A percentile compares a stretch with the other conserved stretches of the same genome.
These are phyloP conservation scores for Leishmania turanica DNA, from an alignment of 208 protist genomes.

Conservation along the genomic window DNA sequence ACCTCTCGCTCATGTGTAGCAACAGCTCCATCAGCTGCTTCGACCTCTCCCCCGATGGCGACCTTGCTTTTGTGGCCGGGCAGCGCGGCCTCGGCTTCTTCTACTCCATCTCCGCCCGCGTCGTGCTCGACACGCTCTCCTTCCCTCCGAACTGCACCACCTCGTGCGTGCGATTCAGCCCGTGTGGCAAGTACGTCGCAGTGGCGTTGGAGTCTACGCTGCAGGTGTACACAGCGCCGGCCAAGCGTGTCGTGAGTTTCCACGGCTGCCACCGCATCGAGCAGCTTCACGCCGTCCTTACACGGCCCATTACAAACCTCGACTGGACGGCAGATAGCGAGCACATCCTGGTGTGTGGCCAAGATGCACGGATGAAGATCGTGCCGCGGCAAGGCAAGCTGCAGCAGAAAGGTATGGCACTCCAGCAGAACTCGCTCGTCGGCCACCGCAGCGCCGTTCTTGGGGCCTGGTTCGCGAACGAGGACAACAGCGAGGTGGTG, in stretches of 20 bases:
- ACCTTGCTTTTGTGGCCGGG: constrained; percentile 79
- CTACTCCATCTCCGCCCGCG: constrained; percentile 81
- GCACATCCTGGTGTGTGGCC: constrained; percentile 83
- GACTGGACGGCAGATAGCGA: constrained; percentile 87
- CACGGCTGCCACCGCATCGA: constrained; percentile 89
- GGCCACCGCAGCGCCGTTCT: constrained; percentile 88
- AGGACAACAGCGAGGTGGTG: constrained; percentile 52
- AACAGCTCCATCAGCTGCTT: constrained; percentile 92
- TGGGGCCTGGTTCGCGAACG: constrained; percentile 86
- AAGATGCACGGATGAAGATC: constrained; percentile 91
- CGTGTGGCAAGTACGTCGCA: constrained; percentile 88
- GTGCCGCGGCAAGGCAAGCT: constrained; percentile 75
- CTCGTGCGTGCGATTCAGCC: constrained; percentile 79
- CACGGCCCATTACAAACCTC: constrained; percentile 77
- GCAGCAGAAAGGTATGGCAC: constrained; percentile 77
- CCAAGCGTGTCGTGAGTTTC: constrained; percentile 82
- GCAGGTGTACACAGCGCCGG: constrained; percentile 87
- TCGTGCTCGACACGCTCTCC: constrained; percentile 89
- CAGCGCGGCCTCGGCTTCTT: constrained; percentile 88
- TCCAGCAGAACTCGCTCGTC: constrained; percentile 81
- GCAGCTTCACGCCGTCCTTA: constrained; percentile 81
- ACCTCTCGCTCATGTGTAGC: constrained; percentile 77
- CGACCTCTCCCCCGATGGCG: constrained; percentile 85
- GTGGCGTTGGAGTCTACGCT: constrained; percentile 86
- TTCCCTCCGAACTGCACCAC: constrained; percentile 81